These are phyloP conservation scores for Fomes fomentarius DNA, from an alignment of 1,284 basidiomycete species.

Conservation along the genomic window DNA sequence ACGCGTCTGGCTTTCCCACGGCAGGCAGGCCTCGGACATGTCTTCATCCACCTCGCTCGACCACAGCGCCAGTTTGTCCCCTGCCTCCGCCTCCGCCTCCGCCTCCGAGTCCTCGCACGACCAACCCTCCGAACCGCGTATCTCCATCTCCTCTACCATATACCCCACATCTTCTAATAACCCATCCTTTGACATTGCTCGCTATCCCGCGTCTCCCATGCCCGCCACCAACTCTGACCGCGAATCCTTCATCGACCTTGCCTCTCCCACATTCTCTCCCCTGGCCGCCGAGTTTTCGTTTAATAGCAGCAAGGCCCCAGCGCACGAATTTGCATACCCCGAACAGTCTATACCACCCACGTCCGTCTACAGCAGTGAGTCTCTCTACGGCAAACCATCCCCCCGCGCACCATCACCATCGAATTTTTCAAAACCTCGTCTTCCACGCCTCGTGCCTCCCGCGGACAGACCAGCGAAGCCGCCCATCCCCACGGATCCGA, in stretches of 20 bases:
- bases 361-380: constrained; percentile 14
- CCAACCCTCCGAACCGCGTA: constrained; percentile 40
- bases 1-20: constrained; percentile 31
- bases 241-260: constrained; percentile 63
- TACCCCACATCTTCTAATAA: constrained; percentile 34
- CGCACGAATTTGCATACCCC: not conserved
- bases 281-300: constrained; percentile 21
- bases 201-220: constrained; percentile 19
- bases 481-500: constrained; percentile 42
- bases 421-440: constrained; percentile 17
- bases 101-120: constrained; percentile 42
- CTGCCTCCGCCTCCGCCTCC: constrained; percentile 29
- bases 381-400: constrained; percentile 15
- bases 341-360: constrained; percentile 9
- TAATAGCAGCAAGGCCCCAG: constrained; percentile 9
- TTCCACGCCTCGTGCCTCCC: constrained; percentile 21
- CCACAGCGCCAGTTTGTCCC: constrained; percentile 7
- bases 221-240: constrained; percentile 34
- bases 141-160: constrained; percentile 50
- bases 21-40: constrained; percentile 24
- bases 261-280: constrained; percentile 41
- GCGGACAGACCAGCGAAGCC: constrained; percentile 39
- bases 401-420: constrained; percentile 5
- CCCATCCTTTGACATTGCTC: constrained; percentile 27
- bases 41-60: constrained; percentile 19